Base-by-base conservation (phyloP, 768 basidiomycete species). In the Dentipellis fragilis region DNA sequence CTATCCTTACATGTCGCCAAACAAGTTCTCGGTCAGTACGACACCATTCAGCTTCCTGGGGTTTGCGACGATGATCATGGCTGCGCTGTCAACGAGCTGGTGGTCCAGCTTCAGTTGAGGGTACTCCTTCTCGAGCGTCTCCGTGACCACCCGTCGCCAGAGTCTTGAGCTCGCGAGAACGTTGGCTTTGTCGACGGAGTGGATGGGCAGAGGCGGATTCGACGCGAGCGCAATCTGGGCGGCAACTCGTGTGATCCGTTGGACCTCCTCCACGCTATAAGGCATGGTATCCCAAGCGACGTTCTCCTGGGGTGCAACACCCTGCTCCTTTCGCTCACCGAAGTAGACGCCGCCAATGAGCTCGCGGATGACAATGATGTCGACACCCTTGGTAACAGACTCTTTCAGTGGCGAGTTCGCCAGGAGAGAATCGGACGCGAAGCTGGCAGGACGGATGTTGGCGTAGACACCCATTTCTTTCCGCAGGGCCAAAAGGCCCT, bases 141-240 rank as follows among this genome's bases (percentile, higher is more conserved):
- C 91, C 2, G 81, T 87, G 54, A 96, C 95, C 19, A 91, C 88
- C 69, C 85, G 93, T 56, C 96, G 75, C 96, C 96, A 99, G 42
- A 99, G 74, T 50, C 96, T 76, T 37, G 92, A 95, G 66, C 83
- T 89, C 21, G 96, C 96, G 54, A 99, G 83, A 19, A 99, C 96
- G 71, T 99, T 99, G 54, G 96, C 96, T 73, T 99, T 99, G 77
- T 99, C 96, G 69, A 99, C 77, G 0, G 93, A 95, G 71, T 92
- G 90, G 57, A 99, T 85, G 19, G 83, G 78, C 49, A 95, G 77
- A 17, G 94, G 93, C 4, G 96, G 96, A 66, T 87, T 77, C 4
- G 82, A 72, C 21, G 85, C 75, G 51, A 93, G 70, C 17, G 96
- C 94, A 62, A 98, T 89, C 70, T 91, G 87, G 38, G 90, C 94